Evolutionary conservation across 2,329 filamentous ascomycete genomes (phyloP).

Genomic region (Penicillium brasilianum): DNA sequence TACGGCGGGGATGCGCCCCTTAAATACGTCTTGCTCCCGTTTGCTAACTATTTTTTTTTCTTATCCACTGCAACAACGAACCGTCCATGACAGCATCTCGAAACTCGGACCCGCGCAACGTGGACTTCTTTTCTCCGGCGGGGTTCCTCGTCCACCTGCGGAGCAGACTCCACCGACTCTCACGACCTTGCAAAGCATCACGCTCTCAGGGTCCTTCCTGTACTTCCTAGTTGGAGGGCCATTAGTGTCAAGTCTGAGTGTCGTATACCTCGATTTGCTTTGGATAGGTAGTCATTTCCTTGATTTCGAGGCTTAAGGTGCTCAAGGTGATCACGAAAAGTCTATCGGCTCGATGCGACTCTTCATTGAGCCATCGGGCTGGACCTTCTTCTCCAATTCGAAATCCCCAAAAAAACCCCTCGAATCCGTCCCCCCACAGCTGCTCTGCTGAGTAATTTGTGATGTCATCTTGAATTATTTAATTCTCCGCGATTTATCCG

Average conservation of each 20-base stretch:
- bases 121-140: background rate
- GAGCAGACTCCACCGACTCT: constrained; percentile 30
- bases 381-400: background rate
- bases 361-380: background rate
- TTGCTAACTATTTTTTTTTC: background rate
- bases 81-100: background rate
- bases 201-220: background rate
- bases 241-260: background rate
- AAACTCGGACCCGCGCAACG: background rate
- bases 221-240: background rate
- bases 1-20: background rate
- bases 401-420: background rate
- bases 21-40: background rate
- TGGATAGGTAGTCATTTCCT: background rate
- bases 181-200: background rate
- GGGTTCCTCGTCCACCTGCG: constrained; percentile 19
- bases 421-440: background rate
- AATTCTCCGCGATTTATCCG: constrained; percentile 20
- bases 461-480: constrained; percentile 18
- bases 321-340: no score
- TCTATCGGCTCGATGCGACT: background rate
- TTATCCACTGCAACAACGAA: background rate
- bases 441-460: constrained; percentile 5
- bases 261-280: background rate
- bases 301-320: background rate